These are phyloP conservation scores for Iris pallida DNA, from an alignment of 116 monocot species.

Conservation along the genomic window DNA sequence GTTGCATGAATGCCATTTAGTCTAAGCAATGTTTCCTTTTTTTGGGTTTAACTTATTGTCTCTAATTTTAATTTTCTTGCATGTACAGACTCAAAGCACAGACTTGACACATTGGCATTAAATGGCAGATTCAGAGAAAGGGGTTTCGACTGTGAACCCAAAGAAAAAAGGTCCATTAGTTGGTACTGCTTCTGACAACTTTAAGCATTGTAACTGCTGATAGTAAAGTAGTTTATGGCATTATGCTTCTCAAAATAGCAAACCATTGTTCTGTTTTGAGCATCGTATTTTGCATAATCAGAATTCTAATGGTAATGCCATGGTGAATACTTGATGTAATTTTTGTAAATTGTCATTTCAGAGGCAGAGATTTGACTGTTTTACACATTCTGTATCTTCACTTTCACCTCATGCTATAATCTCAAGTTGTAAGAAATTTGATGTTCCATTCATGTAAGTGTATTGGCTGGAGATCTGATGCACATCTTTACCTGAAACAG, in stretches of 20 bases:
- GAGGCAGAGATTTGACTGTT: background rate
- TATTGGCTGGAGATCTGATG: background rate
- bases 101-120: background rate
- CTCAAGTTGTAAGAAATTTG: background rate
- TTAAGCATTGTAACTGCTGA: no score
- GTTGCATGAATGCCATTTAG: no score
- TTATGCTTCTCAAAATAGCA: no score
- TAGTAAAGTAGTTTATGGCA: no score
- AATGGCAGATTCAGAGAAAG: conserved; percentile 51
- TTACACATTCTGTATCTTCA: background rate
- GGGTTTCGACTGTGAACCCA: conserved; percentile 19
- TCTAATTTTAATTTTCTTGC: background rate
- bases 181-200: conserved; percentile 25
- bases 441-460: background rate
- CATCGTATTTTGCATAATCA: no score
- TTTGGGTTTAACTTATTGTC: conserved; percentile 4
- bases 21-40: background rate
- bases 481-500: conserved; percentile 21
- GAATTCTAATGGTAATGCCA: no score
- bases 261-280: no score
- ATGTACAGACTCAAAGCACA: conserved; percentile 7
- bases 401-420: no score
- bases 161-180: conserved; percentile 37
- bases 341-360: background rate
- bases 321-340: background rate